Evolutionary conservation across 257 asterid genomes (phyloP).

Genomic region (Nemophila menziesii): DNA sequence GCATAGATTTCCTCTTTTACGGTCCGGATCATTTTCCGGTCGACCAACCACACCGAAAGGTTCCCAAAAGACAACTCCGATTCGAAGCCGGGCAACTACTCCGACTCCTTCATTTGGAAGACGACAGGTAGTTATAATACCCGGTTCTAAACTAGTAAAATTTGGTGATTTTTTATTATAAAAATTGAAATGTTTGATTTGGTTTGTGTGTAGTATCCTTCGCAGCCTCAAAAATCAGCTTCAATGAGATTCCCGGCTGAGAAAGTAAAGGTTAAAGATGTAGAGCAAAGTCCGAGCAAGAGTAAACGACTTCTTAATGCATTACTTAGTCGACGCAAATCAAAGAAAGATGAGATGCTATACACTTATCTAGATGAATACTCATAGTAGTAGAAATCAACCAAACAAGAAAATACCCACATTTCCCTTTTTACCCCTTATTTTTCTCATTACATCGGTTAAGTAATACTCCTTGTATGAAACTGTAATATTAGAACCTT

Average conservation of each 20-base stretch:
- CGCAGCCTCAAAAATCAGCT: slow-evolving; percentile 71
- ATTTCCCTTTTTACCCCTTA: too few species aligned
- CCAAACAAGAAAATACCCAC: too few species aligned
- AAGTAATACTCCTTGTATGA: too few species aligned
- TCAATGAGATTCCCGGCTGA: slow-evolving; percentile 67
- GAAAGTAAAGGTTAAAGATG: slow-evolving; percentile 42
- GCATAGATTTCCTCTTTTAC: slow-evolving; percentile 67
- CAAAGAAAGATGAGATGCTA: slow-evolving; percentile 75
- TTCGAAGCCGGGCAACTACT: slow-evolving; percentile 52
- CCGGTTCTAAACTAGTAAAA: too few species aligned
- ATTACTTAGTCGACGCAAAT: slow-evolving; percentile 75
- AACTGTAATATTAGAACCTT: too few species aligned
- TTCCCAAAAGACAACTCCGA: slow-evolving; percentile 65
- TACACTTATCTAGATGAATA: slow-evolving; percentile 90
- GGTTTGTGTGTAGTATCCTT: slow-evolving; percentile 34
- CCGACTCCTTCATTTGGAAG: slow-evolving; percentile 56
- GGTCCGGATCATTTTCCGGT: slow-evolving; percentile 64
- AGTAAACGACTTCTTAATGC: slow-evolving; percentile 85
- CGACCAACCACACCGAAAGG: slow-evolving; percentile 59
- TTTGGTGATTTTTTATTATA: background rate
- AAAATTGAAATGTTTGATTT: background rate
- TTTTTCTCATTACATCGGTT: too few species aligned
- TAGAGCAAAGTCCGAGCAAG: slow-evolving; percentile 54
- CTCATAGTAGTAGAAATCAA: slow-evolving; percentile 10
- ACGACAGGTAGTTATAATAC: slow-evolving; percentile 25